Evolutionary conservation across 2,329 filamentous ascomycete genomes (phyloP).

Genomic region (Hypoxylon sp.): DNA sequence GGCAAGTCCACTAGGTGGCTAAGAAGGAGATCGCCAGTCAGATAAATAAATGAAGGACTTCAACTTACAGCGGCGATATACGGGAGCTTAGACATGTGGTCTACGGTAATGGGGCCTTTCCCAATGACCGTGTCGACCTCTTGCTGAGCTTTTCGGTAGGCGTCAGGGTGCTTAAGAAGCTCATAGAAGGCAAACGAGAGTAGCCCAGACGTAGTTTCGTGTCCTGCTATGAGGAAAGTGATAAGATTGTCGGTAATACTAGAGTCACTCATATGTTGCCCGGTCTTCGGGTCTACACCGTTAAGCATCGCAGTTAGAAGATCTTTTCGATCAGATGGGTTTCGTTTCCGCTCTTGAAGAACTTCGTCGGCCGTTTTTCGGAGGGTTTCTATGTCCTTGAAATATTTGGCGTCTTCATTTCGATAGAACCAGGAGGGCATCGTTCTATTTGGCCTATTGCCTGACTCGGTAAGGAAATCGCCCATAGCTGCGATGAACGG

Average conservation of each 20-base stretch:
- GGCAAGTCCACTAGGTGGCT: not conserved
- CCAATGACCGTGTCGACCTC: conserved; percentile 79
- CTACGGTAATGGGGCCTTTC: conserved; percentile 67
- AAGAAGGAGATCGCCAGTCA: conserved; percentile 2
- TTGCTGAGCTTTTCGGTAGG: conserved; percentile 72
- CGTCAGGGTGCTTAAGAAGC: conserved; percentile 73
- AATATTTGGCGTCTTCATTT: conserved; percentile 65
- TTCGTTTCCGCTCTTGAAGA: conserved; percentile 69
- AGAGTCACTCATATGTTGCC: conserved; percentile 73
- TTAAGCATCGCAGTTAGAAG: conserved; percentile 79
- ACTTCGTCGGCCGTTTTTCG: conserved; percentile 71
- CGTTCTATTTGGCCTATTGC: conserved; percentile 63
- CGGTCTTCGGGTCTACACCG: conserved; percentile 76
- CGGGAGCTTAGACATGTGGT: conserved; percentile 74
- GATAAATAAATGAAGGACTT: not conserved
- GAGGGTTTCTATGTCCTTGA: conserved; percentile 68
- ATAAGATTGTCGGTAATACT: conserved; percentile 79
- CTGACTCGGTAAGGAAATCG: conserved; percentile 71
- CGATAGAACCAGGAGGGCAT: conserved; percentile 66
- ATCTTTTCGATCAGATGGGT: conserved; percentile 73
- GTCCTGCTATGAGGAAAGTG: conserved; percentile 79
- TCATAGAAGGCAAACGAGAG: conserved; percentile 76
- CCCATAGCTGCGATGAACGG: conserved; percentile 79
- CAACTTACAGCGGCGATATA: conserved; percentile 72
- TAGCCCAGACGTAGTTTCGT: conserved; percentile 79